Percentiles rank a stretch among this genome's conserved stretches.
These are phyloP conservation scores for Gossypium schwendimanii DNA, from an alignment of 441 rosid genomes.

Conservation along the genomic window DNA sequence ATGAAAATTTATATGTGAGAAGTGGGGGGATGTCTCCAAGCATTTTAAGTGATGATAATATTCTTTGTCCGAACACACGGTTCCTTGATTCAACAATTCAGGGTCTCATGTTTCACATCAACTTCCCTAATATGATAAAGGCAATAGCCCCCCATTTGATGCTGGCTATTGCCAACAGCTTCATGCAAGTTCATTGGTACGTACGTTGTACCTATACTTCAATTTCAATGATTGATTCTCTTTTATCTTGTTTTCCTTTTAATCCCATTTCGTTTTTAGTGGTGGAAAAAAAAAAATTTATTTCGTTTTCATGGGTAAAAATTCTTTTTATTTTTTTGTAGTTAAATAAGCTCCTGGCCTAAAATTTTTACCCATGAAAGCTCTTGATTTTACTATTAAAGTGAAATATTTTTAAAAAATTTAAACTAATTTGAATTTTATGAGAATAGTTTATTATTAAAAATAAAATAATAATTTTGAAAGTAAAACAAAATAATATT, in stretches of 20 bases:
- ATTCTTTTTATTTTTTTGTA: too few relatives aligned
- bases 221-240: not conserved
- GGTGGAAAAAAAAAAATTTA: not conserved
- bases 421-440: too few relatives aligned
- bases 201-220: not conserved
- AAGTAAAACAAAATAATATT: too few relatives aligned
- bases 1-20: not conserved
- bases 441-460: too few relatives aligned
- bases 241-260: too few relatives aligned
- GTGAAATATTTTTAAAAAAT: too few relatives aligned
- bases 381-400: too few relatives aligned
- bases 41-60: conserved; percentile 1
- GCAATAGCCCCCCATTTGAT: not conserved
- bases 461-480: too few relatives aligned
- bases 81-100: not conserved
- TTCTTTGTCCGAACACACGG: conserved; percentile 20
- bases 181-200: not conserved
- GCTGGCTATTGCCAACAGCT: not conserved
- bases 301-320: too few relatives aligned
- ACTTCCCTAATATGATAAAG: conserved; percentile 5
- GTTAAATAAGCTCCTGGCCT: too few relatives aligned
- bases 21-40: conserved; percentile 15
- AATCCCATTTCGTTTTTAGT: not conserved
- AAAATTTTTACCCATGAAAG: too few relatives aligned
- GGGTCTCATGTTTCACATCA: conserved; percentile 22